Evolutionary conservation across 805 yeast genomes (phyloP).

Genomic region (Lachancea fermentati): DNA sequence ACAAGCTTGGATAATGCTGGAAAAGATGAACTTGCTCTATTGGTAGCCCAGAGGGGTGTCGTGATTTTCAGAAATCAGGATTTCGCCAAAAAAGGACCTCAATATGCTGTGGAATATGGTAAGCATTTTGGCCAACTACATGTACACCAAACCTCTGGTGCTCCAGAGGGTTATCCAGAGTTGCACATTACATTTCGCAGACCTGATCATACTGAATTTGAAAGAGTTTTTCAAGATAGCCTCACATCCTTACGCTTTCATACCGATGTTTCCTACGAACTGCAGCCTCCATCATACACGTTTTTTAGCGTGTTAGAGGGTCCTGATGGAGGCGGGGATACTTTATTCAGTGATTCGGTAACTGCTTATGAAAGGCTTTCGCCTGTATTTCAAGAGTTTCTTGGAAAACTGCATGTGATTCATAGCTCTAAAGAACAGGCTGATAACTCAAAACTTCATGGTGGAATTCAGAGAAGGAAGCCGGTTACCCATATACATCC

Average conservation of each 20-base stretch:
- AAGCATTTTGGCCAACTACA: constrained; percentile 65
- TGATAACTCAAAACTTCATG: constrained; percentile 43
- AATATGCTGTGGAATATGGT: constrained; percentile 46
- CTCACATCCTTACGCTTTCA: constrained; percentile 45
- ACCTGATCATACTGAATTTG: constrained; percentile 33
- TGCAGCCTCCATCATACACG: constrained; percentile 68
- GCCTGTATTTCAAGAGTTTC: constrained; percentile 52
- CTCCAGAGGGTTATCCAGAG: constrained; percentile 53
- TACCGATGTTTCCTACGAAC: constrained; percentile 69
- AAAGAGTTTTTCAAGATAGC: constrained; percentile 24
- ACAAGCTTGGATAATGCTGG: constrained; percentile 47
- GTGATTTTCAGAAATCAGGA: constrained; percentile 64
- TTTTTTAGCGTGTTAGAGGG: constrained; percentile 58
- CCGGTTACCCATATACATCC: constrained; percentile 59
- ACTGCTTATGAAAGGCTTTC: constrained; percentile 72
- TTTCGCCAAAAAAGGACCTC: constrained; percentile 49
- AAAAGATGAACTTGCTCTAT: constrained; percentile 64
- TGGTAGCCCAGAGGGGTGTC: constrained; percentile 66
- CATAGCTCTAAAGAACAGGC: constrained; percentile 75
- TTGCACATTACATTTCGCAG: constrained; percentile 57
- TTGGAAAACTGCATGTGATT: constrained; percentile 57
- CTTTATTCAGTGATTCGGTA: constrained; percentile 63
- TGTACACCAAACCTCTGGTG: constrained; percentile 70
- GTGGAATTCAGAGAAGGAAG: constrained; percentile 62
- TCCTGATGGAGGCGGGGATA: constrained; percentile 69